Evolutionary conservation across 2,329 filamentous ascomycete species (phyloP).

Genomic region (Pyrenochaeta sp.): DNA sequence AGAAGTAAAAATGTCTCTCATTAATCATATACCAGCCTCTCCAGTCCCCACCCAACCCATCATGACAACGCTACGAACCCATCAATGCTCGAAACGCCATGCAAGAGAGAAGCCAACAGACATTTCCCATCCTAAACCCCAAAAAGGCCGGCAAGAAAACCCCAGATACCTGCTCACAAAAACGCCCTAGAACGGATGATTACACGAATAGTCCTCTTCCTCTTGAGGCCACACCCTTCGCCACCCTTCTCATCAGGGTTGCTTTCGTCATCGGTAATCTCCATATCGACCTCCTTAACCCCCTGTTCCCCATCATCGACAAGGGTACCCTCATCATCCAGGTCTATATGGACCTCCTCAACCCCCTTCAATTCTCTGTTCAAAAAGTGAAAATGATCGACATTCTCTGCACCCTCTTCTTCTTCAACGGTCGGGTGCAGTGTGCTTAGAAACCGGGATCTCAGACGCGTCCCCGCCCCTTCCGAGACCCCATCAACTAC

Average conservation of each 20-base stretch:
- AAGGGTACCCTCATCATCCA: conserved; percentile 10
- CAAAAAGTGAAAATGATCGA: conserved; percentile 6
- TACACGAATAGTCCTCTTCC: conserved; percentile 41
- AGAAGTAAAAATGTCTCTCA: too few relatives aligned
- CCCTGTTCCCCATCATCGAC: conserved; percentile 13
- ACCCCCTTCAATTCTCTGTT: conserved; percentile 12
- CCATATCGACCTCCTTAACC: conserved; percentile 27
- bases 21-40: too few relatives aligned
- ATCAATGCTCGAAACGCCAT: too few relatives aligned
- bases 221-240: conserved; percentile 29
- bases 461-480: conserved; percentile 34
- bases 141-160: neutral
- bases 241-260: conserved; percentile 20
- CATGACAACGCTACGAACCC: too few relatives aligned
- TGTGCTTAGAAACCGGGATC: conserved; percentile 37
- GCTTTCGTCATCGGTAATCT: conserved; percentile 29
- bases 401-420: conserved; percentile 24
- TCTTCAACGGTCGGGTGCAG: conserved; percentile 41
- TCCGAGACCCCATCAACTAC: conserved; percentile 49
- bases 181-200: conserved; percentile 48
- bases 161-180: conserved; percentile 24
- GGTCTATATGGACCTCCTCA: conserved; percentile 26
- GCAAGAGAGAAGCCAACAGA: too few relatives aligned
- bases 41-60: too few relatives aligned
- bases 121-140: neutral